These are phyloP conservation scores for Hypoxylon rubiginosum DNA, from an alignment of 2,329 filamentous ascomycete species.

Conservation along the genomic window DNA sequence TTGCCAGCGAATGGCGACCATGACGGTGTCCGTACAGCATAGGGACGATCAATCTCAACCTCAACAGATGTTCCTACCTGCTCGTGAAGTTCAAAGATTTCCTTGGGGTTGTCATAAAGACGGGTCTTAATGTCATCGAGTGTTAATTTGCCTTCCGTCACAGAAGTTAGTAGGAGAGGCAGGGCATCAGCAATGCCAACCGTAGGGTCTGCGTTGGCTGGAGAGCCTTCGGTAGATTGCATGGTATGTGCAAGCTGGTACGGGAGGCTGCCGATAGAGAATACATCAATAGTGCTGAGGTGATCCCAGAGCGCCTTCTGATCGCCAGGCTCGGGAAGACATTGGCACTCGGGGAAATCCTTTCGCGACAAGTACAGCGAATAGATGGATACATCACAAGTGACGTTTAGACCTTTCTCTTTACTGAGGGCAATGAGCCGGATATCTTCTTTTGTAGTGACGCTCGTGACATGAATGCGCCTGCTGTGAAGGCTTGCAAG, in stretches of 20 bases:
- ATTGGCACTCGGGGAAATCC: slow-evolving; percentile 76
- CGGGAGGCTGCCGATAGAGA: slow-evolving; percentile 82
- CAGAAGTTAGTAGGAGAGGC: slow-evolving; percentile 81
- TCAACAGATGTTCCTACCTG: slow-evolving; percentile 80
- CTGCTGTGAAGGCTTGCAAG: slow-evolving; percentile 83
- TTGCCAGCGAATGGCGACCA: slow-evolving; percentile 83
- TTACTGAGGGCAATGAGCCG: slow-evolving; percentile 82
- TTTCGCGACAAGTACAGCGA: slow-evolving; percentile 79
- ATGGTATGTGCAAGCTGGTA: slow-evolving; percentile 77
- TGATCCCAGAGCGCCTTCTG: slow-evolving; percentile 82
- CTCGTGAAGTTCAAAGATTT: slow-evolving; percentile 86
- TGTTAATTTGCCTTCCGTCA: slow-evolving; percentile 78
- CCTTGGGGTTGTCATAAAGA: slow-evolving; percentile 82
- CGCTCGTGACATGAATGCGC: slow-evolving; percentile 83
- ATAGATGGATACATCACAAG: slow-evolving; percentile 86
- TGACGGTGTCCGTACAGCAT: slow-evolving; percentile 64
- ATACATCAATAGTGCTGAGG: slow-evolving; percentile 79
- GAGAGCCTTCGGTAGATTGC: slow-evolving; percentile 49
- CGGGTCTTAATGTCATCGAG: slow-evolving; percentile 79
- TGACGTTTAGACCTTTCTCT: slow-evolving; percentile 84
- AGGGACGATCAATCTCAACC: slow-evolving; percentile 80
- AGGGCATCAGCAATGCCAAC: slow-evolving; percentile 80
- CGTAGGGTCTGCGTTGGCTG: slow-evolving; percentile 67
- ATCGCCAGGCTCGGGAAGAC: slow-evolving; percentile 75
- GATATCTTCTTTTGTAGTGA: slow-evolving; percentile 86